Percentiles rank a stretch among this genome's conserved stretches.
These are phyloP conservation scores for Ascochyta koolunga DNA, from an alignment of 2,329 filamentous ascomycete genomes.

Conservation along the genomic window DNA sequence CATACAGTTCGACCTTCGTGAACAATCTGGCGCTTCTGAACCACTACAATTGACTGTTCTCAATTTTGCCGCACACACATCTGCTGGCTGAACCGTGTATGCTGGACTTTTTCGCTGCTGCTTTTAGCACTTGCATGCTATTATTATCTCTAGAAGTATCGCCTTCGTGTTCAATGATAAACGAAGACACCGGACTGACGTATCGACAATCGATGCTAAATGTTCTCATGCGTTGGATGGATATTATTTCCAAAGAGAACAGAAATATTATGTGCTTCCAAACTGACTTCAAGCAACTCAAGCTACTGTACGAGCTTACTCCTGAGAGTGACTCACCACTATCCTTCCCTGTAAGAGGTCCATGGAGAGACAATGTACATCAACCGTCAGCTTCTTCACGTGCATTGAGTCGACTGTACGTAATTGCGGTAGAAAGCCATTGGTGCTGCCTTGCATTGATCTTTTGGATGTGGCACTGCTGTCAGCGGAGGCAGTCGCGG, in stretches of 20 bases:
- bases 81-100: conserved; percentile 28
- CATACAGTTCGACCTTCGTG: conserved; percentile 43
- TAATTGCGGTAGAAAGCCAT: not conserved
- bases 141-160: conserved; percentile 7
- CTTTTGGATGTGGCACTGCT: not conserved
- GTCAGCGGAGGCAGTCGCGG: not conserved
- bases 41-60: conserved; percentile 33
- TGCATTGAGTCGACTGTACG: not conserved
- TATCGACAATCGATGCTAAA: conserved; percentile 24
- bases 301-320: conserved; percentile 12
- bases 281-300: conserved; percentile 19
- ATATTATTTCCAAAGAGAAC: conserved; percentile 23
- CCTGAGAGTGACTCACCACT: not conserved
- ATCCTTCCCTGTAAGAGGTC: not conserved
- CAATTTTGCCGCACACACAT: conserved; percentile 19
- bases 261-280: conserved; percentile 23
- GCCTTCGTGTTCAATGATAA: conserved; percentile 13
- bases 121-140: conserved; percentile 26
- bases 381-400: not conserved
- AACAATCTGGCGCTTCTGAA: conserved; percentile 38
- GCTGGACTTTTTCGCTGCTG: conserved; percentile 29
- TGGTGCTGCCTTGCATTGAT: no score
- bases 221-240: conserved; percentile 21
- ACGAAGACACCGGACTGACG: conserved; percentile 5
- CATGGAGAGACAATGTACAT: not conserved